These are phyloP conservation scores for Colletotrichum gloeosporioides DNA, from an alignment of 2,329 filamentous ascomycete genomes.

Conservation along the genomic window DNA sequence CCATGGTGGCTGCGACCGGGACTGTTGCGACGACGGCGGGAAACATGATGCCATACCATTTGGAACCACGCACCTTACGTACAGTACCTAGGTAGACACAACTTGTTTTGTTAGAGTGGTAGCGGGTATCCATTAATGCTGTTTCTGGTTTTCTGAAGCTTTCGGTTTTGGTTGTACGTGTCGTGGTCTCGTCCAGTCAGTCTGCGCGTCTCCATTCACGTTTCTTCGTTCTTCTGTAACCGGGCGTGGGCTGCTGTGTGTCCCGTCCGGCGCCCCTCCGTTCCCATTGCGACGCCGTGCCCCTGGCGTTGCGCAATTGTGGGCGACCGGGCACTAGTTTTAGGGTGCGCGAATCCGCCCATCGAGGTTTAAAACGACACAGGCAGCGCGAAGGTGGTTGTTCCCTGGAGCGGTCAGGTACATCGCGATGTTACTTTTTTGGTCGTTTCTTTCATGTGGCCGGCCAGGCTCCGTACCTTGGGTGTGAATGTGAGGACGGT, in stretches of 20 bases:
- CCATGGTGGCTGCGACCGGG: not conserved
- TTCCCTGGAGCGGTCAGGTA: conserved; percentile 11
- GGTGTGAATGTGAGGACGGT: not conserved
- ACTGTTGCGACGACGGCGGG: not conserved
- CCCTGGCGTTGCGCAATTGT: conserved; percentile 18
- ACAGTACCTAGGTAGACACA: not conserved
- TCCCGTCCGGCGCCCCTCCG: not conserved
- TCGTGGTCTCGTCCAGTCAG: not conserved
- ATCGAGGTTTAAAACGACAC: not conserved
- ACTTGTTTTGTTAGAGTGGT: not conserved
- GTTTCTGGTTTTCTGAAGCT: not conserved
- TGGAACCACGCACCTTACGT: not conserved
- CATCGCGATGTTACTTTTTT: not conserved
- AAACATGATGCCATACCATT: conserved; percentile 2
- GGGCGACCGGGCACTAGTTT: conserved; percentile 3
- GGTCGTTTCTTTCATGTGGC: not conserved
- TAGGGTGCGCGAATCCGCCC: not conserved
- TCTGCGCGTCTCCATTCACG: not conserved
- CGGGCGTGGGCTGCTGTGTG: not conserved
- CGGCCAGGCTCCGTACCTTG: not conserved
- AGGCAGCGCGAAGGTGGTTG: not conserved
- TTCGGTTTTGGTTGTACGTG: not conserved
- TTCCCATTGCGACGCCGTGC: conserved; percentile 14
- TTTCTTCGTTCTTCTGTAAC: not conserved
- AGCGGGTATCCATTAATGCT: not conserved